Percentiles rank a stretch among this genome's conserved stretches.
These are phyloP conservation scores for Phoma sp. DNA, from an alignment of 2,329 filamentous ascomycete species.

Conservation along the genomic window DNA sequence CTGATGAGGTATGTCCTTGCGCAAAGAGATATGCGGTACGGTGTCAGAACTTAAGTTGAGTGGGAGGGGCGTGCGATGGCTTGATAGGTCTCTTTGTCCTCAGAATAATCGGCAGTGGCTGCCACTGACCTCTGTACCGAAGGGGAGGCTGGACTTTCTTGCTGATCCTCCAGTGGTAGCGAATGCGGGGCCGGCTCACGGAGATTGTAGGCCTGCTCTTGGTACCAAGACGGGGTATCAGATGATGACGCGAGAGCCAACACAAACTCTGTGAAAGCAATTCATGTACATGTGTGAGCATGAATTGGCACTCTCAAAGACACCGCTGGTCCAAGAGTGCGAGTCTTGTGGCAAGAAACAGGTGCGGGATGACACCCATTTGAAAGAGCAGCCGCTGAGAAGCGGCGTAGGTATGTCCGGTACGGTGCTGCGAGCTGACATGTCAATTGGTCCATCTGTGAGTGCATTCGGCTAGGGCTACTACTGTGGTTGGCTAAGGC, in stretches of 20 bases:
- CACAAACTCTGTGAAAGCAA: conserved; percentile 1
- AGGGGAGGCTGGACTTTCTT: conserved; percentile 17
- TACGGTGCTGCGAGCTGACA: conserved; percentile 23
- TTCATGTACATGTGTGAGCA: neutral
- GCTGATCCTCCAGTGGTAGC: conserved; percentile 30
- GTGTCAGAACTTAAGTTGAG: conserved; percentile 24
- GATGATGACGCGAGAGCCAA: conserved; percentile 29
- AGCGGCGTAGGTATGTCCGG: conserved; percentile 27
- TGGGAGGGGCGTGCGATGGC: conserved; percentile 10
- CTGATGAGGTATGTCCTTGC: conserved; percentile 26
- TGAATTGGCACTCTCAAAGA: conserved; percentile 3
- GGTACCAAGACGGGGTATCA: conserved; percentile 15
- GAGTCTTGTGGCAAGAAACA: conserved; percentile 8
- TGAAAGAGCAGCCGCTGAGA: conserved; percentile 22
- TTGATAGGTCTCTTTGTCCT: conserved; percentile 21
- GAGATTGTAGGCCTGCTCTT: conserved; percentile 25
- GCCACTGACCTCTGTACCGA: conserved; percentile 12
- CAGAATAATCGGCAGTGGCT: conserved; percentile 4
- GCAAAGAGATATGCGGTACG: conserved; percentile 10
- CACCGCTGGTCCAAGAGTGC: conserved; percentile 1
- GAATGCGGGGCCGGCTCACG: conserved; percentile 41
- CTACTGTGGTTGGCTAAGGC: conserved; percentile 25
- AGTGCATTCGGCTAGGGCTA: conserved; percentile 21
- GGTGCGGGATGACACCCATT: conserved; percentile 13
- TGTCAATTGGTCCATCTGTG: conserved; percentile 29